Conservation (phyloP, 2,329 filamentous ascomycete genomes). For the Ophiocordyceps camponoti-leonardi region DNA sequence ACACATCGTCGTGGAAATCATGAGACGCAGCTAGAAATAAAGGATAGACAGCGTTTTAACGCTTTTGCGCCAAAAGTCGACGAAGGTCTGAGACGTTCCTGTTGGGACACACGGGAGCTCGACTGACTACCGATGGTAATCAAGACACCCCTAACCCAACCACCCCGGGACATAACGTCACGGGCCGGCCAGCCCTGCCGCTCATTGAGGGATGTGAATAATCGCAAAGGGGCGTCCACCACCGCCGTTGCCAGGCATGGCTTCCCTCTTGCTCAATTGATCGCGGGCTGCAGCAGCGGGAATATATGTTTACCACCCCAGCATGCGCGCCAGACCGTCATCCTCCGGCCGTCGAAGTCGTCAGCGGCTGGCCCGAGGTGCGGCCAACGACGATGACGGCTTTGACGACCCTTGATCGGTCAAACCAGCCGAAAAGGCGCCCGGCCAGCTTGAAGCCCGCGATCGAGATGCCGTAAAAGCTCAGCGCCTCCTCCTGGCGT, state of each 20-base stretch:
- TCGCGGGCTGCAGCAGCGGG: background rate
- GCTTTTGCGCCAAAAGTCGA: background rate
- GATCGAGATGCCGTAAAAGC: slow-evolving; percentile 17
- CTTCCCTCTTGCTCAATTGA: background rate
- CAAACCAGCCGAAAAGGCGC: slow-evolving; percentile 21
- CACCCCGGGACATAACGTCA: background rate
- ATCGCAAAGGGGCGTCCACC: background rate
- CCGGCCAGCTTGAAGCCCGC: slow-evolving; percentile 18
- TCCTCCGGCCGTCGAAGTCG: background rate
- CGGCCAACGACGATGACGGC: slow-evolving; percentile 17
- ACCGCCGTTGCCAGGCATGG: background rate
- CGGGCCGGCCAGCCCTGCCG: background rate
- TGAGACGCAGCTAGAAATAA: background rate
- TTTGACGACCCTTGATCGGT: slow-evolving; percentile 14
- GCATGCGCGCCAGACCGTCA: background rate
- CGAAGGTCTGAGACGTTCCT: background rate
- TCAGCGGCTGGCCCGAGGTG: slow-evolving; percentile 2
- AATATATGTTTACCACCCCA: background rate
- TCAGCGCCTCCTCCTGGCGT: slow-evolving; percentile 14
- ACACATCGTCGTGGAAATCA: background rate
- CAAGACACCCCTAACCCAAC: background rate
- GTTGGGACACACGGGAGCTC: background rate
- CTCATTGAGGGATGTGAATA: background rate
- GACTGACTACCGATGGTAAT: background rate
- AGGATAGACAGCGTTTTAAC: background rate